A percentile compares a stretch with the other conserved stretches of the same genome.
Conservation (phyloP, 176 grass and related monocot species). For the Chrysopogon serrulatus region DNA sequence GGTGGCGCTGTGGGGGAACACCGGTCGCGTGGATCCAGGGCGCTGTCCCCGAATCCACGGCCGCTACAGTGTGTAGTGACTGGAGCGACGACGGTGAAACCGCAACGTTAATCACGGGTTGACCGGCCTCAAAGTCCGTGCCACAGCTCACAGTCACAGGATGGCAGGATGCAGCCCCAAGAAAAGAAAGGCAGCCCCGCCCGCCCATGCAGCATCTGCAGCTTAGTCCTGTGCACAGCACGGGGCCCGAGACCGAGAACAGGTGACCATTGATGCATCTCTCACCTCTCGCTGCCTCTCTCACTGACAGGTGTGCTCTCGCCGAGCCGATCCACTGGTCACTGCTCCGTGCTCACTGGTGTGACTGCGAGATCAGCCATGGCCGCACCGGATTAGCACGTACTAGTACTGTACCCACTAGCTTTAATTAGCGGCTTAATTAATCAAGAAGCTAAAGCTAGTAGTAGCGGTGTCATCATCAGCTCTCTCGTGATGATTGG, state of each 20-base stretch:
- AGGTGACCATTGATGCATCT: too few relatives aligned
- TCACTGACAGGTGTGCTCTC: neutral
- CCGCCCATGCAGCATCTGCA: neutral
- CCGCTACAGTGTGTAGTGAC: neutral
- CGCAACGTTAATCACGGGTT: conserved; percentile 35
- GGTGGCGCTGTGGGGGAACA: neutral
- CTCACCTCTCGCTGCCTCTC: neutral
- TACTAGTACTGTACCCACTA: too few relatives aligned
- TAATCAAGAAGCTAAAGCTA: neutral
- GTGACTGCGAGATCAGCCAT: too few relatives aligned
- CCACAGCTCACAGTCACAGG: neutral
- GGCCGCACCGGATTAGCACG: too few relatives aligned
- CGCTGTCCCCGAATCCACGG: neutral
- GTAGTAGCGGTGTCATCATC: neutral
- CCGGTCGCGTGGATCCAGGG: conserved; percentile 4
- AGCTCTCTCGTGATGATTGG: conserved; percentile 25
- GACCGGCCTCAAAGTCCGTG: neutral
- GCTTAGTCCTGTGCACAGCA: neutral
- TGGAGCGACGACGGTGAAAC: neutral
- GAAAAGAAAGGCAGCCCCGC: too few relatives aligned
- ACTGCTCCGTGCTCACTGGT: too few relatives aligned
- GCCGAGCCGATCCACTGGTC: neutral
- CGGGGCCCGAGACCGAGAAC: neutral
- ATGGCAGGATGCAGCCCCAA: too few relatives aligned
- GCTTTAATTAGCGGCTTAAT: neutral